phyloP scores from a whole-genome alignment of 1,139 yeast species.

The Hemisphaericaspora lyxosophila region DNA sequence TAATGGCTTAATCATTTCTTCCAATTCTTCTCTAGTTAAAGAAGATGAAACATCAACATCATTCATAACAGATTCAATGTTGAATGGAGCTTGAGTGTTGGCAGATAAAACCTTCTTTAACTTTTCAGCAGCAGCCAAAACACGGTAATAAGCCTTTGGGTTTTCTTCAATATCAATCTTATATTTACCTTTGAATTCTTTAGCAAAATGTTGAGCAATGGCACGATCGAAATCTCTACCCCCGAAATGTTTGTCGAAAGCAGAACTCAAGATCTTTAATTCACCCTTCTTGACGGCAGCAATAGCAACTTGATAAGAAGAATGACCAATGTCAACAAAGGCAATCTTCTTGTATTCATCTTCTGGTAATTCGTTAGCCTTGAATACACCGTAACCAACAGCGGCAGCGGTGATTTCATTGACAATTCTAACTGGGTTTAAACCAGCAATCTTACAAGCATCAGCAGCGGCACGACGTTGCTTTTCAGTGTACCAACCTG shows the following conservation, averaged over 20 bases:
- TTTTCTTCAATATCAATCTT: slow-evolving; percentile 88
- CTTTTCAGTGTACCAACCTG: slow-evolving; percentile 94
- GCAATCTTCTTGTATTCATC: slow-evolving; percentile 89
- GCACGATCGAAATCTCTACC: slow-evolving; percentile 96
- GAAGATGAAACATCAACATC: slow-evolving; percentile 94
- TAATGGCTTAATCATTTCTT: slow-evolving; percentile 81
- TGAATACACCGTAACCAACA: slow-evolving; percentile 98
- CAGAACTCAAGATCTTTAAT: slow-evolving; percentile 86
- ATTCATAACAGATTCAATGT: slow-evolving; percentile 94
- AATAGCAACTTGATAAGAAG: slow-evolving; percentile 87
- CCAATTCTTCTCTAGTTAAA: slow-evolving; percentile 88
- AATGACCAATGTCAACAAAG: slow-evolving; percentile 95
- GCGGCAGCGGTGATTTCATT: slow-evolving; percentile 99
- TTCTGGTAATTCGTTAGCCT: slow-evolving; percentile 90
- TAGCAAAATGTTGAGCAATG: slow-evolving; percentile 91
- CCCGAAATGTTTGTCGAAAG: slow-evolving; percentile 95
- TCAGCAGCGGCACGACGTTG: slow-evolving; percentile 97
- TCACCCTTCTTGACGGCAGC: slow-evolving; percentile 96
- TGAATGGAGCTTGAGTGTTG: slow-evolving; percentile 91
- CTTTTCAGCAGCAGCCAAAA: slow-evolving; percentile 85
- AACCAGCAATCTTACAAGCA: slow-evolving; percentile 93
- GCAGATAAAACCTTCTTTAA: slow-evolving; percentile 96
- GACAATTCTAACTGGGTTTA: slow-evolving; percentile 96
- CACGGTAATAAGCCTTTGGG: slow-evolving; percentile 95
- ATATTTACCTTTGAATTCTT: slow-evolving; percentile 85